Percentiles rank a stretch among this genome's conserved stretches.
Evolutionary conservation across 257 asterid genomes (phyloP).

Genomic region (Leonotis leonurus): DNA sequence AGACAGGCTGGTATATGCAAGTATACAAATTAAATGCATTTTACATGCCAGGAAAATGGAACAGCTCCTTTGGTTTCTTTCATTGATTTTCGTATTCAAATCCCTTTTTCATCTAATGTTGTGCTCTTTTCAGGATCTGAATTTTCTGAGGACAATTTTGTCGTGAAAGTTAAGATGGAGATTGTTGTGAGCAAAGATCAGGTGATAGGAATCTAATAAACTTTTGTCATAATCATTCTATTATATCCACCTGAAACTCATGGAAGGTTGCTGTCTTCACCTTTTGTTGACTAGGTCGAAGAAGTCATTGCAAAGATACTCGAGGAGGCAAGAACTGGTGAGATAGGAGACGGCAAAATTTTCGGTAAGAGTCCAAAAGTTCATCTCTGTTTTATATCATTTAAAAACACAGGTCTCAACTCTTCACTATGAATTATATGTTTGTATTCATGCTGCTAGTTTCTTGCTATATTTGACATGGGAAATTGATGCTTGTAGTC

Average conservation of each 20-base stretch:
- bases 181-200: slow-evolving; percentile 88
- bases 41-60: neutral
- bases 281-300: slow-evolving; percentile 56
- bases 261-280: neutral
- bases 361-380: slow-evolving; percentile 45
- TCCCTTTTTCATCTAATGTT: slow-evolving; percentile 7
- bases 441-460: neutral
- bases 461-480: neutral
- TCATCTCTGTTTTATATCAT: neutral
- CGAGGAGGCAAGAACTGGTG: slow-evolving; percentile 89
- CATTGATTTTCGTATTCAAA: neutral
- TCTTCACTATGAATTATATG: neutral
- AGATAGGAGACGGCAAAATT: slow-evolving; percentile 95
- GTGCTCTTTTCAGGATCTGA: slow-evolving; percentile 65
- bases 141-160: slow-evolving; percentile 78
- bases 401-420: neutral
- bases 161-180: slow-evolving; percentile 88
- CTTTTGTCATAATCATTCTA: neutral
- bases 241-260: slow-evolving; percentile 5
- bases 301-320: slow-evolving; percentile 76
- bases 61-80: neutral
- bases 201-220: slow-evolving; percentile 33
- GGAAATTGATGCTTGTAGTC: neutral
- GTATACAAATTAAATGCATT: neutral
- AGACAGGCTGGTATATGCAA: slow-evolving; percentile 75